Evolutionary conservation across 2,329 filamentous ascomycete genomes (phyloP).

Genomic region (Fusarium abutilonis): DNA sequence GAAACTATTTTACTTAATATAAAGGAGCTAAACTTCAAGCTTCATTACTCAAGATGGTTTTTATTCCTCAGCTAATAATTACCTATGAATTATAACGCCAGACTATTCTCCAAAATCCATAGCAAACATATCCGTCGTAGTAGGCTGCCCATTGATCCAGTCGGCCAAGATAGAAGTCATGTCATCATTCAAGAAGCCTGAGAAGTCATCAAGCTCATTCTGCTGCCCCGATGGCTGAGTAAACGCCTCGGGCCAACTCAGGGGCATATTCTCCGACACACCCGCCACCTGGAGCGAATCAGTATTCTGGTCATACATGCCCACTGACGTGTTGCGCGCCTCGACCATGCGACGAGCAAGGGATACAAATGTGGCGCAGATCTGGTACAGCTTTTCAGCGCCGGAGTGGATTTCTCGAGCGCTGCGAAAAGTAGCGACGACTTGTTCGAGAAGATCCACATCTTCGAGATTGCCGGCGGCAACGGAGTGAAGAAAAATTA

Average conservation of each 20-base stretch:
- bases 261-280: conserved; percentile 13
- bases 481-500: conserved; percentile 34
- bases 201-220: not conserved
- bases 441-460: conserved; percentile 21
- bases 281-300: conserved; percentile 30
- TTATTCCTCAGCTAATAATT: too few relatives aligned
- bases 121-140: conserved; percentile 27
- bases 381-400: conserved; percentile 31
- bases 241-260: conserved; percentile 12
- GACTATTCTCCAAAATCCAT: conserved; percentile 25
- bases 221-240: not conserved
- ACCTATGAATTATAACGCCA: too few relatives aligned
- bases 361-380: conserved; percentile 28
- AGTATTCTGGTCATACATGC: conserved; percentile 29
- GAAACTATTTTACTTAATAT: too few relatives aligned
- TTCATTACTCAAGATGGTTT: too few relatives aligned
- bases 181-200: conserved; percentile 21
- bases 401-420: conserved; percentile 22
- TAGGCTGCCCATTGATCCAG: conserved; percentile 33
- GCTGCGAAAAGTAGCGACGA: conserved; percentile 25
- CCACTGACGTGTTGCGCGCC: conserved; percentile 28
- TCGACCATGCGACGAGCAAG: conserved; percentile 33
- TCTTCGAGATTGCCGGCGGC: conserved; percentile 20
- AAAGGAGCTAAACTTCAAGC: too few relatives aligned
- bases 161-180: conserved; percentile 35